phyloP scores from a whole-genome alignment of 225 moss, liverwort and hornwort species.

The Asterella californica region DNA sequence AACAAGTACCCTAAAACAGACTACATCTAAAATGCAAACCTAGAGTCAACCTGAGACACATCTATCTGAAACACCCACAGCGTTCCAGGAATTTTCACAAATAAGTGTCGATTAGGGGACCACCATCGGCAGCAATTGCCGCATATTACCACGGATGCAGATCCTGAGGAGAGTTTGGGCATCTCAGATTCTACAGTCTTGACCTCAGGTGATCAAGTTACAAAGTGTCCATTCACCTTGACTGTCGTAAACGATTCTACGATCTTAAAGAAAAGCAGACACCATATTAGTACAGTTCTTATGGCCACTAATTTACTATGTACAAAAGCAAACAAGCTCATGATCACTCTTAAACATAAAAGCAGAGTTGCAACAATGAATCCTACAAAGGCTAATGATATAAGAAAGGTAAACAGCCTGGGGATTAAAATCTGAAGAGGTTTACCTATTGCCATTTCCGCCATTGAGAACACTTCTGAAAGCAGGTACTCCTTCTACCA shows the following conservation, averaged over 20 bases:
- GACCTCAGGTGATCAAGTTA: background rate
- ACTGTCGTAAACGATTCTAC: background rate
- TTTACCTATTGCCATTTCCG: slow-evolving; percentile 4
- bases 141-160: too few relatives aligned
- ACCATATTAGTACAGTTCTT: background rate
- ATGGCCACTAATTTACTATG: background rate
- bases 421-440: background rate
- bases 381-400: background rate
- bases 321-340: background rate
- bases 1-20: too few relatives aligned
- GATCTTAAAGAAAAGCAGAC: background rate
- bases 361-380: background rate
- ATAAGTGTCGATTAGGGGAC: too few relatives aligned
- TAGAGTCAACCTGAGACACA: too few relatives aligned
- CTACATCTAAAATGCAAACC: too few relatives aligned
- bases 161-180: too few relatives aligned
- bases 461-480: background rate
- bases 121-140: too few relatives aligned
- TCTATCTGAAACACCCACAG: too few relatives aligned
- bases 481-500: background rate
- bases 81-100: too few relatives aligned
- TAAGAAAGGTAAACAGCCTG: too few relatives aligned
- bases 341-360: background rate
- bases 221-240: background rate
- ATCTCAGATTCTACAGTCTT: background rate